Evolutionary conservation across 176 grass and related monocot species (phyloP), one percentile per base, ranked within the genome.

Genomic region (Phoenix dactylifera): DNA sequence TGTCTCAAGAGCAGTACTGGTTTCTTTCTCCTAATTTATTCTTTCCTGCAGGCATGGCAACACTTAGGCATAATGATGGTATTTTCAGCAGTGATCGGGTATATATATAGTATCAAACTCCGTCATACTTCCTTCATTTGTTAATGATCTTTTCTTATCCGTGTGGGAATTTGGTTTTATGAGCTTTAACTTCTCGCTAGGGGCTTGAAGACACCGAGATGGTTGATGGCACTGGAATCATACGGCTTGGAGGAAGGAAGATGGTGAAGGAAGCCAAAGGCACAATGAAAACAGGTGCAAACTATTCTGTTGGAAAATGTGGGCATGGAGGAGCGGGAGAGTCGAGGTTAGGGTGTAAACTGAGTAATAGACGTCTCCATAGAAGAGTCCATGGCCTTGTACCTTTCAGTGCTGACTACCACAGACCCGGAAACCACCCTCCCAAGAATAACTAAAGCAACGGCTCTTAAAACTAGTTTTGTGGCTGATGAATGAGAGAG

Each of bases 391-490:
- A 75, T 29, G 77, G 80, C 9, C 61, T 70, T 48, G 73, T 82
- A 62, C 74, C 86, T 49, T 90, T 90, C 73, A 72, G 79, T 30
- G 76, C 80, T 19, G 86, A 95, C 79, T 90, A 95, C 58, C 7
- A 6, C 64, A 18, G 15, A 60, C 68, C 80, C 6, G 24, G 4
- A 57, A 74, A 74, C 18, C 91, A 95, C 54, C 74, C 74, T 52
- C 83, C 86, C 63, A 90, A 79, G 77, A 89, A 95, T 80, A 95
- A 95, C 73, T 90, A 84, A 62, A 61, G 53, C 3, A 60, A 73
- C 73, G 63, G 79, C 63, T 69, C 58, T 70, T 44, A 10, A 22
- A 53, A 62, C 50, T 60, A 74, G 24, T 59, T 30, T 70, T 9
- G 28, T 30, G 28, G 28, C 6, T 44, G 35, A 44, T 2, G 6